Evolutionary conservation across 2,329 filamentous ascomycete species (phyloP), one percentile per base, ranked within the genome.

Genomic region (Exophiala dermatitidis): DNA sequence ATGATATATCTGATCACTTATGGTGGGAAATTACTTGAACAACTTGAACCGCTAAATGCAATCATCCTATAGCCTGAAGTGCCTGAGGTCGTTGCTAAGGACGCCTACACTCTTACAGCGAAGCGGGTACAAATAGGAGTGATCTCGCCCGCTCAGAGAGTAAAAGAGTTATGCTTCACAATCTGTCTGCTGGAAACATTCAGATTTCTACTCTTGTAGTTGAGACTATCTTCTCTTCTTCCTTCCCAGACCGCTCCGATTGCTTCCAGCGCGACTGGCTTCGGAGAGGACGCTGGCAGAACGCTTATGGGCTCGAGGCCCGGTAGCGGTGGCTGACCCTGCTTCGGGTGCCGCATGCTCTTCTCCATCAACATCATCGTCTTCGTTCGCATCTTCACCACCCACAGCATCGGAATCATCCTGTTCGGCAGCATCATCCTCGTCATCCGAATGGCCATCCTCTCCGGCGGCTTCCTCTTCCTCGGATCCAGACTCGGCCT

Each of bases 221-320:
- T 29, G 4, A n/a, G 5, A n/a, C 29, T 57, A 59, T 30, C 58
- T 38, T 44, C 52, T 53, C 48, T 60, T 62, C 55, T 64, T 64
- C 41, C 61, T 51, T 5, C 58, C 60, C 12, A 56, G 19, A 1
- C 53, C 61, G 50, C 61, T 63, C 5, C 62, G 59, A 51, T 63
- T 63, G 46, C 62, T 64, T 8, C 62, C 58, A 3, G 62, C 54
- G 33, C 53, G 56, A 66, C 85, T 89, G 4, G 73, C 72, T 10
- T 76, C 74, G 67, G 87, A 91, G 49, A 94, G 68, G 32, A 90
- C 87, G 67, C 88, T 94, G 1, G 88, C 88, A 66, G 88, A 93
- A 54, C 89, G 80, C 73, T 94, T 94, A 59, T 86, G 84, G 0
- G 66, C 66, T 19, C 55, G 46, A 5, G 40, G 19, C 7, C 33